phyloP scores from a whole-genome alignment of 2,329 filamentous ascomycete genomes.

The Clonostachys byssicola region DNA sequence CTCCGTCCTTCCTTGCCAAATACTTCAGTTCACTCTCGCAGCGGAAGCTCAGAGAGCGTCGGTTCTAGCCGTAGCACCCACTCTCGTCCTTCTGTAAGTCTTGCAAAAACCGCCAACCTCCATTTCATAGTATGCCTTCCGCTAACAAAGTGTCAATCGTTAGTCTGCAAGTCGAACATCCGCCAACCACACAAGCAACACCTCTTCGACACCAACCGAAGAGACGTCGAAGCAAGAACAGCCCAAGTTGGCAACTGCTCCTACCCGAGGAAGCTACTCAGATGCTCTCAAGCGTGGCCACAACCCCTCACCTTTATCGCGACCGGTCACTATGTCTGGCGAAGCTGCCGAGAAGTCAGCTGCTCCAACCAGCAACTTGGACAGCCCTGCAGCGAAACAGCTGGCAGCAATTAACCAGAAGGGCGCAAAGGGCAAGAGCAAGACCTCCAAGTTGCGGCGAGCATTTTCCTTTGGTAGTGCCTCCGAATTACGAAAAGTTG shows the following conservation, averaged over 20 bases:
- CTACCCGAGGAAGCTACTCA: slow-evolving; percentile 55
- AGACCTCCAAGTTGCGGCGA: slow-evolving; percentile 79
- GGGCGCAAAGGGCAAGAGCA: slow-evolving; percentile 73
- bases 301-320: slow-evolving; percentile 71
- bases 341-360: slow-evolving; percentile 37
- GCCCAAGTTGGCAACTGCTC: slow-evolving; percentile 53
- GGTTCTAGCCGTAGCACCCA: slow-evolving; percentile 52
- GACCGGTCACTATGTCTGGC: slow-evolving; percentile 60
- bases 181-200: slow-evolving; percentile 46
- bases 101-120: slow-evolving; percentile 1
- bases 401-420: slow-evolving; percentile 84
- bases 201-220: slow-evolving; percentile 30
- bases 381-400: slow-evolving; percentile 76
- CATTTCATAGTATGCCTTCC: slow-evolving; percentile 22
- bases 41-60: slow-evolving; percentile 62
- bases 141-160: slow-evolving; percentile 41
- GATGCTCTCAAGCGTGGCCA: slow-evolving; percentile 62
- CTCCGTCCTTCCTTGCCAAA: slow-evolving; percentile 24
- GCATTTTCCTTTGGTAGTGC: slow-evolving; percentile 97
- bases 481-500: slow-evolving; percentile 76
- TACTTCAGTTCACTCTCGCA: slow-evolving; percentile 28
- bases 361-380: slow-evolving; percentile 28
- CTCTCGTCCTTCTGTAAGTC: slow-evolving; percentile 64
- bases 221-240: slow-evolving; percentile 40
- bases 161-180: slow-evolving; percentile 59